These are phyloP conservation scores for Backusella macrospora DNA, from an alignment of 192 early-diverging fungal genomes.

Conservation along the genomic window DNA sequence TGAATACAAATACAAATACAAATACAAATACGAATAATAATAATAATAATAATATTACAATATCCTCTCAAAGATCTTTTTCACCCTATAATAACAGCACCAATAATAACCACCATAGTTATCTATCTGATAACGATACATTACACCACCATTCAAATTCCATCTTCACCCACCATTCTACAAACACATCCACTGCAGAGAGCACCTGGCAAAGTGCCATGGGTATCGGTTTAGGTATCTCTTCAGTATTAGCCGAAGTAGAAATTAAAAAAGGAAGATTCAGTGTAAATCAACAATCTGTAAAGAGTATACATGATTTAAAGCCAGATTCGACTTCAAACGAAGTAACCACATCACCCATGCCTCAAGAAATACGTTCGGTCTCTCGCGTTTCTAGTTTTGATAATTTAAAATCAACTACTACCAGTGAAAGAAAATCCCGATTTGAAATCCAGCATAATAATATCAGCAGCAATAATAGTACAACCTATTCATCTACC, in stretches of 20 bases:
- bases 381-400: constrained; percentile 2
- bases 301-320: neutral
- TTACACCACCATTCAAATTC: neutral
- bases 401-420: neutral
- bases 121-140: constrained; percentile 12
- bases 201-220: neutral
- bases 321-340: neutral
- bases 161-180: neutral
- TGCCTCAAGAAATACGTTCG: neutral
- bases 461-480: neutral
- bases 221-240: constrained; percentile 23
- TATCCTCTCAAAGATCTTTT: constrained; percentile 4
- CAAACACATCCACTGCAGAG: neutral
- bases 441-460: constrained; percentile 37
- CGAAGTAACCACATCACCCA: neutral
- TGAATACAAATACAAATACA: too few species aligned
- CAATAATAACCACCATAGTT: neutral
- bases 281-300: constrained; percentile 48
- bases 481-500: neutral
- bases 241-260: neutral
- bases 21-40: too few species aligned
- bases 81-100: constrained; percentile 10
- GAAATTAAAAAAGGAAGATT: constrained; percentile 63
- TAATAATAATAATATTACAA: constrained; percentile 7
- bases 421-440: constrained; percentile 32